A percentile compares a stretch with the other conserved stretches of the same genome.
These are phyloP conservation scores for Colletotrichum tabaci DNA, from an alignment of 2,329 filamentous ascomycete genomes.

Conservation along the genomic window DNA sequence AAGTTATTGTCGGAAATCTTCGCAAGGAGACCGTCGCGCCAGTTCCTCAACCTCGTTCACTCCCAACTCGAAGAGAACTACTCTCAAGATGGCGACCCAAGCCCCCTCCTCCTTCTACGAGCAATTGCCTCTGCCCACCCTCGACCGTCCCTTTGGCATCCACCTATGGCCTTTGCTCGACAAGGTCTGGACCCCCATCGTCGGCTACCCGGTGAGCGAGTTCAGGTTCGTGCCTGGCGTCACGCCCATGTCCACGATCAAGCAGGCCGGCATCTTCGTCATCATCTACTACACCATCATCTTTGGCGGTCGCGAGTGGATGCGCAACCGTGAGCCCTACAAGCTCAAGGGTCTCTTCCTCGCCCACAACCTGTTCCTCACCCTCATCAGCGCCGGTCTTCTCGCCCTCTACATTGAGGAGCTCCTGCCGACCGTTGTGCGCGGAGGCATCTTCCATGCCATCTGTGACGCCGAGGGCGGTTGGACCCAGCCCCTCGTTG, in stretches of 20 bases:
- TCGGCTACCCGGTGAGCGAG: slow-evolving; percentile 87
- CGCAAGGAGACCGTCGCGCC: slow-evolving; percentile 26
- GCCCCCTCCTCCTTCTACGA: slow-evolving; percentile 64
- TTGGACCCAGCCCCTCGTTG: slow-evolving; percentile 93
- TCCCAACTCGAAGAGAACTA: slow-evolving; percentile 31
- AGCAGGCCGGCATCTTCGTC: slow-evolving; percentile 85
- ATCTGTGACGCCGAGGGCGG: slow-evolving; percentile 88
- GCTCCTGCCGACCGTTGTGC: slow-evolving; percentile 85
- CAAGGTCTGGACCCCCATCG: slow-evolving; percentile 82
- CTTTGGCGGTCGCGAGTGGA: slow-evolving; percentile 91
- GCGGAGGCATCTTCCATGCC: slow-evolving; percentile 87
- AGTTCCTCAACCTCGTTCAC: slow-evolving; percentile 1
- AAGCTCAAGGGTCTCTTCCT: slow-evolving; percentile 93
- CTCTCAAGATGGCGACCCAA: slow-evolving; percentile 53
- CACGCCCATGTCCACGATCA: slow-evolving; percentile 92
- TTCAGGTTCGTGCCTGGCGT: slow-evolving; percentile 86
- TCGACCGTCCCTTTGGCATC: slow-evolving; percentile 94
- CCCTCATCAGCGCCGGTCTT: slow-evolving; percentile 84
- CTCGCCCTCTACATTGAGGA: slow-evolving; percentile 92
- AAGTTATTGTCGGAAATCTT: slow-evolving; percentile 24
- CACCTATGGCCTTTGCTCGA: slow-evolving; percentile 95
- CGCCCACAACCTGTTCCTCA: slow-evolving; percentile 96
- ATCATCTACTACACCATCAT: slow-evolving; percentile 93
- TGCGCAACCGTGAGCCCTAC: slow-evolving; percentile 88
- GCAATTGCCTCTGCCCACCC: slow-evolving; percentile 78